Evolutionary conservation across 2,329 filamentous ascomycete species (phyloP), one percentile per base, ranked within the genome.

Genomic region (Fusarium irregulare): DNA sequence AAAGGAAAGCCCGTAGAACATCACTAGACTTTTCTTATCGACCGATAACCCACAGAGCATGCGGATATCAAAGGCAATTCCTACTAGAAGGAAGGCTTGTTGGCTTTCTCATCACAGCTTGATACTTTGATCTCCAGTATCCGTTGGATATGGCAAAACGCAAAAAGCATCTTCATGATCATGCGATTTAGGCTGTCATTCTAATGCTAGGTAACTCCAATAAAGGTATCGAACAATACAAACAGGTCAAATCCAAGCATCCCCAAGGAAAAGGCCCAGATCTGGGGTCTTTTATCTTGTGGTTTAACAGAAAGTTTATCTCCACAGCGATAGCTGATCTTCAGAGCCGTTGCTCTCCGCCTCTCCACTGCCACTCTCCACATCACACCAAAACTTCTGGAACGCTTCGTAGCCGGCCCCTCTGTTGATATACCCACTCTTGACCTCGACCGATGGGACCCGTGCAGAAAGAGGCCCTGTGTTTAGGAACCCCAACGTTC

Each of bases 271-370:
- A 34, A 56, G 21, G 21, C 16, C 49, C 20, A 41, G 41, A 23
- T 48, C 44, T 40, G 48, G 56, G 40, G 59, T 51, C 47, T n/a
- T 57, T 50, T 30, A 50, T 48, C 50, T 42, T 57, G 34, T 23
- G 40, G 54, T 32, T 32, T 47, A 47, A 44, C 41, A 48, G 23
- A 50, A 21, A 51, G 27, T 34, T 34, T 60, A 45, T 64, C 49
- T 42, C 62, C 68, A 68, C 67, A 55, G 37, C 25, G 25, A 47
- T 48, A 27, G 34, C 54, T 50, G 25, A 63, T 56, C 57, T 37
- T 44, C 51, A 70, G 58, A 70, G 67, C 68, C 68, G 67, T 67
- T 64, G 25, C 53, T 64, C 60, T 65, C 60, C 67, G 68, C 56
- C 58, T 71, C 63, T 45, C 67, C 66, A 66, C 61, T 32, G 30